Percentiles rank a stretch among this genome's conserved stretches.
Conservation (phyloP, 208 protist species). For the Wallacemonas sp. region DNA sequence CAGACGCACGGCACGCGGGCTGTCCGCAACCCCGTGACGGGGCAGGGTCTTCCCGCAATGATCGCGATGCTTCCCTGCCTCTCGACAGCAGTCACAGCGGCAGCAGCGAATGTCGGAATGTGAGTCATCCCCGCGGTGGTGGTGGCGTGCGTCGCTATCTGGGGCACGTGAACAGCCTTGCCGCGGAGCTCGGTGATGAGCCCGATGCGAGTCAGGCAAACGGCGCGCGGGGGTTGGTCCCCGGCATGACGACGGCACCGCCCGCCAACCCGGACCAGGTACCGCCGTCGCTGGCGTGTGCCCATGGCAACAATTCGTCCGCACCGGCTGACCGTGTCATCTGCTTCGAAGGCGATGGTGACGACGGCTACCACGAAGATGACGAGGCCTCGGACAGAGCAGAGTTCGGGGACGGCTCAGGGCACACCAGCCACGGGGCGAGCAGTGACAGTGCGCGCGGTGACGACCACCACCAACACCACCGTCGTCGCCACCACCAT, state of each 20-base stretch:
- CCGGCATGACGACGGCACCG: not conserved
- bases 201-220: not conserved
- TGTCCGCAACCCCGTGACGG: no score
- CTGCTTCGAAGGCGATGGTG: not conserved
- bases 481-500: not conserved
- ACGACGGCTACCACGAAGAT: slow-evolving; percentile 13
- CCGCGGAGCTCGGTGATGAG: not conserved
- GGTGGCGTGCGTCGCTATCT: not conserved
- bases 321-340: not conserved
- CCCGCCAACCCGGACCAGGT: not conserved
- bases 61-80: no score
- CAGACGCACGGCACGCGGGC: no score
- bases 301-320: not conserved
- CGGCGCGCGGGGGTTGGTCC: not conserved
- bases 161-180: not conserved
- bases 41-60: no score
- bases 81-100: slow-evolving; percentile 25
- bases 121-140: not conserved
- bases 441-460: slow-evolving; percentile 7
- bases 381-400: slow-evolving; percentile 2
- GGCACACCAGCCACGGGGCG: not conserved
- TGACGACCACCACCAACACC: slow-evolving; percentile 15
- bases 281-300: not conserved
- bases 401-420: not conserved
- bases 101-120: slow-evolving; percentile 31